Evolutionary conservation across 108 stramenopile species (phyloP).

Genomic region (Thalassiosira profunda): DNA sequence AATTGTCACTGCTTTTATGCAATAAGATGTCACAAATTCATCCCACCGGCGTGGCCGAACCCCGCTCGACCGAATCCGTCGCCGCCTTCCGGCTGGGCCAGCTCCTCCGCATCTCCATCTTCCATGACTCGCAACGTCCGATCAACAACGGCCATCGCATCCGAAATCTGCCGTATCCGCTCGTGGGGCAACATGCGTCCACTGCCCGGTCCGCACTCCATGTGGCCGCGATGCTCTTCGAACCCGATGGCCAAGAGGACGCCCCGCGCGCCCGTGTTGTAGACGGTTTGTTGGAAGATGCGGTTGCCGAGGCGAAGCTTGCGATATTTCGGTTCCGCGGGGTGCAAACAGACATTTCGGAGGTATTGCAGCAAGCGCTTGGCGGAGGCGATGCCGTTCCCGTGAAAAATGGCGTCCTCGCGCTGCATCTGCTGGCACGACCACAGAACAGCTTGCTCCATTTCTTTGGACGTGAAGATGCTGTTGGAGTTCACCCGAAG

Average conservation of each 20-base stretch:
- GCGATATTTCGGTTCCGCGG: constrained; percentile 62
- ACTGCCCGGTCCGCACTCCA: constrained; percentile 51
- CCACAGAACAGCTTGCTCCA: constrained; percentile 52
- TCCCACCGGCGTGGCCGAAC: constrained; percentile 47
- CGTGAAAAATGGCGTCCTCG: constrained; percentile 22
- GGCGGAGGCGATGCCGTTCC: constrained; percentile 19
- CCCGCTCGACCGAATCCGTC: constrained; percentile 75
- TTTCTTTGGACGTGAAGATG: constrained; percentile 7
- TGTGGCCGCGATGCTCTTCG: constrained; percentile 56
- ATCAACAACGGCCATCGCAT: constrained; percentile 39
- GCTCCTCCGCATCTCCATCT: background rate
- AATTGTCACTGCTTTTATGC: no score
- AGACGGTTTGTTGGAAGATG: constrained; percentile 51
- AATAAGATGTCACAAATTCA: constrained; percentile 27
- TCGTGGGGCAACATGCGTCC: constrained; percentile 29
- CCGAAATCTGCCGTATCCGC: constrained; percentile 56
- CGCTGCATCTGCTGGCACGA: constrained; percentile 63
- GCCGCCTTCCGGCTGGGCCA: constrained; percentile 51
- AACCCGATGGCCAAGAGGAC: constrained; percentile 57
- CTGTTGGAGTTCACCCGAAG: constrained; percentile 10
- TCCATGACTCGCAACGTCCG: constrained; percentile 34
- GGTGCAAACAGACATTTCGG: constrained; percentile 58
- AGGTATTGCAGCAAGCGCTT: constrained; percentile 61
- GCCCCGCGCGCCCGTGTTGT: constrained; percentile 70
- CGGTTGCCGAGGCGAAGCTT: constrained; percentile 54